A percentile compares a stretch with the other conserved stretches of the same genome.
phyloP scores from a whole-genome alignment of 257 asterid species.

The Solanum habrochaites region DNA sequence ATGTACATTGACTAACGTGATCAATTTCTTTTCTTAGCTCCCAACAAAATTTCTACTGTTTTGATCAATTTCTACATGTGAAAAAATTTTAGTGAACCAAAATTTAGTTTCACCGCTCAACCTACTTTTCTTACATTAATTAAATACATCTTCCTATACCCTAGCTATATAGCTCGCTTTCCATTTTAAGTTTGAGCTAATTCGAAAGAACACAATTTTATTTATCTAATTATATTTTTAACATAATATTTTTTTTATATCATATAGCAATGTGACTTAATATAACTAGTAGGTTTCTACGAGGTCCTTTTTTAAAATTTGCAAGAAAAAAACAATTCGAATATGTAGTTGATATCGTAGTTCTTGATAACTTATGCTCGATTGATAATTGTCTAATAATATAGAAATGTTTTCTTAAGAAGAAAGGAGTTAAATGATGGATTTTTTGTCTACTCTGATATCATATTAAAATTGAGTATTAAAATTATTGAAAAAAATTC shows the following conservation, averaged over 20 bases:
- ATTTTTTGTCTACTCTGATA: background rate
- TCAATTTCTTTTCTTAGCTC: background rate
- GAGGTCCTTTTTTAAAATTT: background rate
- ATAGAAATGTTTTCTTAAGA: background rate
- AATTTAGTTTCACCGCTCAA: background rate
- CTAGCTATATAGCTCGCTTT: background rate
- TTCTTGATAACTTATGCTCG: background rate
- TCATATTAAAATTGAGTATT: background rate
- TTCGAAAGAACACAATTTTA: background rate
- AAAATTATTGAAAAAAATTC: background rate
- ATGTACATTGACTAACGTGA: background rate
- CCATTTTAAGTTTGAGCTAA: background rate
- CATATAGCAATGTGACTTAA: background rate
- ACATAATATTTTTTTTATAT: background rate
- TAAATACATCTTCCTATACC: background rate
- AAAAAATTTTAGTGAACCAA: background rate
- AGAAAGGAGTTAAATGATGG: background rate
- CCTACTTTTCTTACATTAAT: background rate
- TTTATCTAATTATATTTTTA: background rate
- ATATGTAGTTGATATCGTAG: background rate
- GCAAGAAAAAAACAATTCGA: background rate
- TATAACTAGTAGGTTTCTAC: no score
- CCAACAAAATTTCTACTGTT: background rate
- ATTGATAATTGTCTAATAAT: background rate
- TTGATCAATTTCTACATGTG: background rate